Conservation (phyloP, 1,284 basidiomycete genomes). For the Serendipita sp. region DNA sequence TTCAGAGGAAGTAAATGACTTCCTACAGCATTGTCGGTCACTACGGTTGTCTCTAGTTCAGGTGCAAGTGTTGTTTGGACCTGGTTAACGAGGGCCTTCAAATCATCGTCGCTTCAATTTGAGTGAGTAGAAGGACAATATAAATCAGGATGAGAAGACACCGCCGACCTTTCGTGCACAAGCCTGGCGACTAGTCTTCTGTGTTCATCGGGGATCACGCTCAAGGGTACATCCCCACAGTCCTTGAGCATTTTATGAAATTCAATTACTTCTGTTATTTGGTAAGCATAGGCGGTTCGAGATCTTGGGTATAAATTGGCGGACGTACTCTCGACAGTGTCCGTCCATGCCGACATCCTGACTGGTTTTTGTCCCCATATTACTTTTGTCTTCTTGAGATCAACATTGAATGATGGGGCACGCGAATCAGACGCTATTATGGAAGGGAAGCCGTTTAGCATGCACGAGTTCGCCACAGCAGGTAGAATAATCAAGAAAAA, state of each 20-base stretch:
- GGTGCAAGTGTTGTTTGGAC: slow-evolving; percentile 51
- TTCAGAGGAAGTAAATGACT: slow-evolving; percentile 11
- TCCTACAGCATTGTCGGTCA: slow-evolving; percentile 7
- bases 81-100: slow-evolving; percentile 43
- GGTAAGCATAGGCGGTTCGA: not conserved
- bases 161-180: slow-evolving; percentile 58
- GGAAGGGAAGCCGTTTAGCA: slow-evolving; percentile 8
- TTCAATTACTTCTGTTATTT: slow-evolving; percentile 45
- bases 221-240: slow-evolving; percentile 31
- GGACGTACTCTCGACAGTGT: not conserved
- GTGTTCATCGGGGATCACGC: slow-evolving; percentile 48
- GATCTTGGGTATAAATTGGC: slow-evolving; percentile 9
- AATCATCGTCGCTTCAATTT: slow-evolving; percentile 47
- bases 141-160: not conserved
- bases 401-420: slow-evolving; percentile 2
- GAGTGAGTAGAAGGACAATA: slow-evolving; percentile 1
- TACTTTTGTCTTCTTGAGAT: slow-evolving; percentile 6
- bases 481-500: not conserved
- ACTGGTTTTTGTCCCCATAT: not conserved
- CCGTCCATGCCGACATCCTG: not conserved
- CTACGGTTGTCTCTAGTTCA: slow-evolving; percentile 19
- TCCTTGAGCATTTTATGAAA: slow-evolving; percentile 56
- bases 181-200: slow-evolving; percentile 64
- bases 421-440: not conserved
- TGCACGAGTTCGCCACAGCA: slow-evolving; percentile 4